Percentiles rank a stretch among this genome's conserved stretches.
Conservation (phyloP, 2,329 filamentous ascomycete species). For the Lachnellula subtilissima region DNA sequence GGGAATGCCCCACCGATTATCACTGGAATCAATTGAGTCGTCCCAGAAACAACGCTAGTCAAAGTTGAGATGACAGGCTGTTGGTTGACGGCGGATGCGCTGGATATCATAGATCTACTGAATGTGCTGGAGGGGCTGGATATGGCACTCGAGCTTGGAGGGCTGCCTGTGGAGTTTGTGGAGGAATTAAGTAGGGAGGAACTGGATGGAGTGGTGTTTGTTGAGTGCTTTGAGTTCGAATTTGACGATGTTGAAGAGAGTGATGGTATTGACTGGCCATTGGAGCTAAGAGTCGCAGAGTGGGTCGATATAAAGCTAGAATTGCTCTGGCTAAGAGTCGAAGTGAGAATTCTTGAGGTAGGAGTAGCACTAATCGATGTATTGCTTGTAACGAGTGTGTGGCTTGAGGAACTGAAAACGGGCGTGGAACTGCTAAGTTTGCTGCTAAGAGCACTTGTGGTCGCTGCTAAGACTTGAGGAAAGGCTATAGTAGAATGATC, state of each 20-base stretch:
- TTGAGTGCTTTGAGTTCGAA: background rate
- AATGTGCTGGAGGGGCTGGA: background rate
- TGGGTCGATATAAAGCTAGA: too few relatives aligned
- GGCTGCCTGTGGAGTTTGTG: background rate
- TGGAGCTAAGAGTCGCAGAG: too few relatives aligned
- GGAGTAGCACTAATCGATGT: too few relatives aligned
- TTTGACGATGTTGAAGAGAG: background rate
- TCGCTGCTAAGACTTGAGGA: background rate
- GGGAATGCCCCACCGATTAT: background rate
- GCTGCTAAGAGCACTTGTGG: background rate
- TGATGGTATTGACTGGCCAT: too few relatives aligned
- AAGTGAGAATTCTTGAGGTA: too few relatives aligned
- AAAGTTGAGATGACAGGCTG: background rate
- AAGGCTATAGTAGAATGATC: background rate
- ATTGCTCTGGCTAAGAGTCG: too few relatives aligned
- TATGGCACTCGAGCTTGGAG: background rate
- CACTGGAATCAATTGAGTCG: background rate
- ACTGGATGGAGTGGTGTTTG: background rate
- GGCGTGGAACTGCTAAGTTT: too few relatives aligned
- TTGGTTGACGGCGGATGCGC: background rate
- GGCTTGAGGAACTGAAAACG: too few relatives aligned
- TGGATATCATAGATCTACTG: background rate
- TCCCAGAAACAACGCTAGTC: background rate
- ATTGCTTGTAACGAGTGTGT: too few relatives aligned
- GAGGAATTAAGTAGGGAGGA: background rate